Evolutionary conservation across 2,329 filamentous ascomycete species (phyloP).

Genomic region (Aspergillus aculeatus): DNA sequence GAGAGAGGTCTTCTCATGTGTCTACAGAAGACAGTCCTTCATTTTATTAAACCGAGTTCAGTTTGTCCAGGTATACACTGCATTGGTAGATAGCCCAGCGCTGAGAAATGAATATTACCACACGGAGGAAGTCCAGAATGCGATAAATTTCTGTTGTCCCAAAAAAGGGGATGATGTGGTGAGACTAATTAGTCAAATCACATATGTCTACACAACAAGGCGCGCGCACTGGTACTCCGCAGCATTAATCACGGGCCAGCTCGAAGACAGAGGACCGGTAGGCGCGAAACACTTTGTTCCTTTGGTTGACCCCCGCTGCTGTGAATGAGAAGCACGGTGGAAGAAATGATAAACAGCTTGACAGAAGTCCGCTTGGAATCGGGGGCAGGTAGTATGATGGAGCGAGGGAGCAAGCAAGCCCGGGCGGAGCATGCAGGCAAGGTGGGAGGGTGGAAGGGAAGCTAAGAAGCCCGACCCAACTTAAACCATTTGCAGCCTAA

Average conservation of each 20-base stretch:
- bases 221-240: neutral
- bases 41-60: conserved; percentile 21
- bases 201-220: neutral
- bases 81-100: neutral
- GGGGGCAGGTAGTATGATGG: neutral
- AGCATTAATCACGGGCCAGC: neutral
- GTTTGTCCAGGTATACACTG: conserved; percentile 14
- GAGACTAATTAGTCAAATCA: neutral
- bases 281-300: neutral
- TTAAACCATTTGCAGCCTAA: conserved; percentile 25
- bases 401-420: neutral
- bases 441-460: conserved; percentile 7
- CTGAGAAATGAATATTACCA: neutral
- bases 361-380: neutral
- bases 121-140: conserved; percentile 1
- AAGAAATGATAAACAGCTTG: neutral
- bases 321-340: neutral
- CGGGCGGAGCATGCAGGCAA: neutral
- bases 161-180: neutral
- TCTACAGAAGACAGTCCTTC: conserved; percentile 18
- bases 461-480: conserved; percentile 14
- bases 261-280: neutral
- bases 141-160: neutral
- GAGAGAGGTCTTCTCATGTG: conserved; percentile 20
- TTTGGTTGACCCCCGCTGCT: no score